Evolutionary conservation across 2,329 filamentous ascomycete species (phyloP), one percentile per base, ranked within the genome.

Genomic region (Dothidotthia symphoricarpi): DNA sequence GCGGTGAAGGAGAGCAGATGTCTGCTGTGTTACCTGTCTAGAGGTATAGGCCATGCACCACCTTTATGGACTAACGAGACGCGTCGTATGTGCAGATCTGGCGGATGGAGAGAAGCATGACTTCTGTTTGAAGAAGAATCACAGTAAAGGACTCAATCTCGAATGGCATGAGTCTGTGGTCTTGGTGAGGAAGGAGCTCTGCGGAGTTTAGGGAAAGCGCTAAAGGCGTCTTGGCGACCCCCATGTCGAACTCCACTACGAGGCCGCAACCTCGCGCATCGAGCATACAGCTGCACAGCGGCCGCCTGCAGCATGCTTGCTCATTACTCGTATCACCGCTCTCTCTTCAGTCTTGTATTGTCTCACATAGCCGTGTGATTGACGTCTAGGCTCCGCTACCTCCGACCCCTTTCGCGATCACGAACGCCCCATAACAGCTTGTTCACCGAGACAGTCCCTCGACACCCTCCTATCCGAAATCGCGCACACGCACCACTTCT

Each of bases 261-360:
- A 48, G 44, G 41, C 41, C 45, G 37, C 39, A 47, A 44, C 34
- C 43, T 47, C 38, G 47, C 49, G 51, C 52, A 45, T 48, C 48
- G 38, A 50, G 53, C 48, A 51, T 48, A 44, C 45, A 53, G 47
- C 49, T 56, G 57, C 51, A 55, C 27, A 35, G 44, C 46, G 45
- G 44, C 49, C 44, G 36, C 39, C 45, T 49, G 53, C 51, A 60
- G 45, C 45, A 46, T 48, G 38, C 41, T 30, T 36, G 30, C 32
- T 45, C 28, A 28, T 28, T 39, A 42, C 43, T 28, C 30, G 40
- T 42, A 31, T 34, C 34, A 31, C 34, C 35, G 27, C 25, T 31
- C 39, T 25, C 19, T 19, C 33, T 31, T 36, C 28, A 15, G 31
- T 26, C 30, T 17, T 16, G 29, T 34, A 34, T 45, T 34, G 35